Conservation (phyloP, 1,139 yeast genomes). For the Meyerozyma elateridarum region DNA sequence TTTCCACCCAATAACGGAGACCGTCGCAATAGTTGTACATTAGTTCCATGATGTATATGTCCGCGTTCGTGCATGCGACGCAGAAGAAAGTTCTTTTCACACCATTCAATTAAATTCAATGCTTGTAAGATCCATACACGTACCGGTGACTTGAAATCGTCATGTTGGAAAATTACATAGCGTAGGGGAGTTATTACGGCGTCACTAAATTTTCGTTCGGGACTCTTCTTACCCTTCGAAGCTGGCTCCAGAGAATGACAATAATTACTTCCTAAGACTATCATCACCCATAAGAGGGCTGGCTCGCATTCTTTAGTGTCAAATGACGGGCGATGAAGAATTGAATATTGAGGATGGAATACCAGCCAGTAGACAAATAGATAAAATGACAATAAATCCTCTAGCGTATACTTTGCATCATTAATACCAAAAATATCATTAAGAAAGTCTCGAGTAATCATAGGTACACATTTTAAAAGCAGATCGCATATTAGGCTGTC, state of each 20-base stretch:
- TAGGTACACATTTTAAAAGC: slow-evolving; percentile 17
- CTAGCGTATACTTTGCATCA: slow-evolving; percentile 8
- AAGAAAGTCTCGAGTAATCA: slow-evolving; percentile 17
- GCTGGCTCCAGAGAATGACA: slow-evolving; percentile 3
- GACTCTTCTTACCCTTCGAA: not conserved
- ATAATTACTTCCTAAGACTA: slow-evolving; percentile 13
- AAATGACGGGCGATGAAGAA: slow-evolving; percentile 14
- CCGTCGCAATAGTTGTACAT: slow-evolving; percentile 66
- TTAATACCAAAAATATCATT: slow-evolving; percentile 18
- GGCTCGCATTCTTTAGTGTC: slow-evolving; percentile 11
- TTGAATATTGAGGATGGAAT: slow-evolving; percentile 12
- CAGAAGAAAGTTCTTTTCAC: slow-evolving; percentile 60
- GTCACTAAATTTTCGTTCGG: slow-evolving; percentile 2
- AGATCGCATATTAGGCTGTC: slow-evolving; percentile 20
- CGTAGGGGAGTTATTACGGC: slow-evolving; percentile 11
- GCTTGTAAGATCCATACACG: slow-evolving; percentile 65
- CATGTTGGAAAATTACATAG: slow-evolving; percentile 46
- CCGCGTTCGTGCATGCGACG: slow-evolving; percentile 68
- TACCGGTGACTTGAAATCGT: slow-evolving; percentile 56
- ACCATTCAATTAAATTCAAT: slow-evolving; percentile 56
- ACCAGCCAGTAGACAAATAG: slow-evolving; percentile 13
- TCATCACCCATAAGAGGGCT: slow-evolving; percentile 13
- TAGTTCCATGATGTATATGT: slow-evolving; percentile 72
- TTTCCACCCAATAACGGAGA: slow-evolving; percentile 73
- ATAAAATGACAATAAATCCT: slow-evolving; percentile 10